Conservation (phyloP, 306 rosid genomes). For the Vigna mungo region DNA sequence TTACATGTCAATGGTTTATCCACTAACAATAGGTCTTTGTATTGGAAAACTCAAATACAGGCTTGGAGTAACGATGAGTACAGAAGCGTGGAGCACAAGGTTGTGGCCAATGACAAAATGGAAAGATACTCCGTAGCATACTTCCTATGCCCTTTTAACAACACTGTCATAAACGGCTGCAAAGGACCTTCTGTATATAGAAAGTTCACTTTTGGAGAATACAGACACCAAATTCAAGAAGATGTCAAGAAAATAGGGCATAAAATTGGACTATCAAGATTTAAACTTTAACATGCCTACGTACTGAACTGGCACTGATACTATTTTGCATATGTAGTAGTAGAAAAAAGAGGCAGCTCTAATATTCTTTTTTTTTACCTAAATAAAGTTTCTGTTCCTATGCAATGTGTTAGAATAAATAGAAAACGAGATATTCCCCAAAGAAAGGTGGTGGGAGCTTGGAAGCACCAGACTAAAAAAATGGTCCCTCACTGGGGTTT, state of each 20-base stretch:
- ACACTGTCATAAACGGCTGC: slow-evolving; percentile 70
- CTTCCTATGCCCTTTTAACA: slow-evolving; percentile 88
- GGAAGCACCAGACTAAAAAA: slow-evolving; percentile 2
- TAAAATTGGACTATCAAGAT: slow-evolving; percentile 83
- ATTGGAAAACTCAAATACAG: slow-evolving; percentile 51
- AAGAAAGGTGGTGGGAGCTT: not conserved
- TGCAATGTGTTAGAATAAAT: slow-evolving; percentile 7
- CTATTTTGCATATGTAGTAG: slow-evolving; percentile 4
- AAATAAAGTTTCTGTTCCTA: slow-evolving; percentile 3
- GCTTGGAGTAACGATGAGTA: slow-evolving; percentile 92
- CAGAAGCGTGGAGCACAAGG: slow-evolving; percentile 91
- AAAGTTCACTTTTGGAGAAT: slow-evolving; percentile 82
- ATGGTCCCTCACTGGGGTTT: not conserved
- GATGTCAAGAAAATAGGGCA: slow-evolving; percentile 76
- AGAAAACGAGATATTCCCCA: not conserved
- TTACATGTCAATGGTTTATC: slow-evolving; percentile 23
- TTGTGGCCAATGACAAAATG: slow-evolving; percentile 59
- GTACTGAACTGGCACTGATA: slow-evolving; percentile 21
- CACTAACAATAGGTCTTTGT: slow-evolving; percentile 39
- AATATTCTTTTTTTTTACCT: slow-evolving; percentile 16
- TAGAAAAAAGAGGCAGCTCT: slow-evolving; percentile 18
- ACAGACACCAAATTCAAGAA: slow-evolving; percentile 72
- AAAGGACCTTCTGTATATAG: slow-evolving; percentile 71
- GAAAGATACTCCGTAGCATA: slow-evolving; percentile 85
- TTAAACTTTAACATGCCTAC: slow-evolving; percentile 46